These are phyloP conservation scores for Puccinia sorghi DNA, from an alignment of 1,284 basidiomycete species.

Conservation along the genomic window DNA sequence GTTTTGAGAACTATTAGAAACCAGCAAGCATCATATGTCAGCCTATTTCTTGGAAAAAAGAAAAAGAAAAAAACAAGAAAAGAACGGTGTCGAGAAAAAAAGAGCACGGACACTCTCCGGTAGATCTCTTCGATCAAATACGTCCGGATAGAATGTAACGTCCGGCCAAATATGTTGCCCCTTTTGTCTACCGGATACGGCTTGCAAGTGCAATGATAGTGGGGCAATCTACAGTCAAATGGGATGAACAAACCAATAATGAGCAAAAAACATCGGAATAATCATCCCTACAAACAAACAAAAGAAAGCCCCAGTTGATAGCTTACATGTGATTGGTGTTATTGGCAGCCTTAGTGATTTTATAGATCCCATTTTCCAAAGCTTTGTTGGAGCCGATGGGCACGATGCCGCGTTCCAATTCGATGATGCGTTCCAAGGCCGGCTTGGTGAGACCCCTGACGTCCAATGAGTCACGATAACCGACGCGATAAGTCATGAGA, in stretches of 20 bases:
- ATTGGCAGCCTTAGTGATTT: slow-evolving; percentile 47
- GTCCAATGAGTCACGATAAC: slow-evolving; percentile 63
- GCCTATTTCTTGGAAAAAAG: neutral
- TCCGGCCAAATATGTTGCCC: slow-evolving; percentile 57
- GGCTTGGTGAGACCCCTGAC: slow-evolving; percentile 46
- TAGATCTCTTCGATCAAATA: slow-evolving; percentile 66
- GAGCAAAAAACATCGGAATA: neutral
- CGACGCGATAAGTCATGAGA: slow-evolving; percentile 62
- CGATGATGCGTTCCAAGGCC: slow-evolving; percentile 47
- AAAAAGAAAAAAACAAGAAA: neutral
- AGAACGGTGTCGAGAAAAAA: too few species aligned
- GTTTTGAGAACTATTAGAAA: slow-evolving; percentile 43
- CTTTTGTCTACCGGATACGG: slow-evolving; percentile 54
- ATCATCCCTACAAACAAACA: neutral
- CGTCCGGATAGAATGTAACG: slow-evolving; percentile 62
- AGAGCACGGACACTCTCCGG: slow-evolving; percentile 61
- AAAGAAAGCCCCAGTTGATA: too few species aligned
- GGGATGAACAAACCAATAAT: neutral
- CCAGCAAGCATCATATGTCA: neutral
- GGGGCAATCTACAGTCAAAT: slow-evolving; percentile 62
- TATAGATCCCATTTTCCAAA: slow-evolving; percentile 29
- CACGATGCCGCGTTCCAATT: slow-evolving; percentile 39
- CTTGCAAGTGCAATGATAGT: slow-evolving; percentile 65
- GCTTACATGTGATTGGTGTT: slow-evolving; percentile 50
- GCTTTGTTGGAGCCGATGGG: slow-evolving; percentile 21